Base-by-base conservation (phyloP, 2,329 filamentous ascomycete species). In the Pleomassaria siparia region DNA sequence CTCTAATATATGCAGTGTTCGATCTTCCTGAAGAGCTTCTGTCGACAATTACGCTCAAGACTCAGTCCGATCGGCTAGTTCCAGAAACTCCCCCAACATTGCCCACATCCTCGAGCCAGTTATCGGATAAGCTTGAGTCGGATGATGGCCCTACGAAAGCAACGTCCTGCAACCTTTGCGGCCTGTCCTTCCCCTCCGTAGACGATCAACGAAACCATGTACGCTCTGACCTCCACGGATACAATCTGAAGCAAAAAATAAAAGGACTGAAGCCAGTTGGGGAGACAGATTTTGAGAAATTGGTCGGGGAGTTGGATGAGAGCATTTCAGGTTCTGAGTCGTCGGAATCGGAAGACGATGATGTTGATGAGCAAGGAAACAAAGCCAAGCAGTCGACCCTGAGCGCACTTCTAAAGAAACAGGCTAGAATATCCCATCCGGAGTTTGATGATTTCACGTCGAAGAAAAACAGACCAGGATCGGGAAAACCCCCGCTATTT, bases 191-290 rank as follows among this genome's bases (percentile, higher is more conserved):
- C 61, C 64, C 78, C 25, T 86, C 80, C 9, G 79, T 95, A 7
- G 79, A 84, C 51, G 92, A 97, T 52, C 92, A 97, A 67, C 83
- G 89, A 51, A 81, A 83, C 49, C 94, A 99, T 72, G 84, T 89
- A 48, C 88, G 89, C 61, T 96, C 92, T 9, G 94, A 99, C 64
- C 79, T 95, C 40, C 94, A 99, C 70, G 82, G 87, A 55, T 99
- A 96, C 74, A 99, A 99, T 67, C 74, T 97, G 51, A 97, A 96
- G 72, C 88, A 92, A 67, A 95, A 89, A 75, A 75, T 96, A 47
- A 84, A 89, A 39, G 89, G 89, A 0, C 78, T 80, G 48, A 80
- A 79, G 9, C 73, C 88, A 0, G 86, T 96, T 1, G 82, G 83
- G 1, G 94, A 99, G 64, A 70, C 66, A 7, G 91, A 96, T 26